Evolutionary conservation across 73 alveolate species (phyloP).

Genomic region (Urostyla sp.): DNA sequence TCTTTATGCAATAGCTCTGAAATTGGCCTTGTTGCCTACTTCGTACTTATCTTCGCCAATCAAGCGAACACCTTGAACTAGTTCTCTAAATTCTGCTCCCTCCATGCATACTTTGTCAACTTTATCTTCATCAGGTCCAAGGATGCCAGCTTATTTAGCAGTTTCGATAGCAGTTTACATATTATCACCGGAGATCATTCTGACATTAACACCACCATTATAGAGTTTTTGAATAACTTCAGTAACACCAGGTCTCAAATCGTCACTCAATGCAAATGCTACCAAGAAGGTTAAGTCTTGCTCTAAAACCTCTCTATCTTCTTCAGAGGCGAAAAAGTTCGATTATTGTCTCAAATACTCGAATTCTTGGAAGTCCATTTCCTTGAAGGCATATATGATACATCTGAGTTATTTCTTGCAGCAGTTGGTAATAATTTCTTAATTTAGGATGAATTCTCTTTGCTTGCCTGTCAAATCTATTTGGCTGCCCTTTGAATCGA

Average conservation of each 20-base stretch:
- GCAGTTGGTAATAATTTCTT: constrained; percentile 63
- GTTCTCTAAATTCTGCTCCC: constrained; percentile 76
- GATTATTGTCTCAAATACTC: constrained; percentile 43
- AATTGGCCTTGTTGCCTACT: constrained; percentile 51
- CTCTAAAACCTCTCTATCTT: constrained; percentile 67
- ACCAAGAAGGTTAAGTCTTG: constrained; percentile 80
- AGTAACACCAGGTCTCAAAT: constrained; percentile 90
- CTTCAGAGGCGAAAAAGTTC: constrained; percentile 63
- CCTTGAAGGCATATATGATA: constrained; percentile 78
- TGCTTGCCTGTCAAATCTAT: constrained; percentile 54
- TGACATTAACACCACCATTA: constrained; percentile 90
- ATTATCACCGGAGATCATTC: constrained; percentile 98
- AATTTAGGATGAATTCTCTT: constrained; percentile 76
- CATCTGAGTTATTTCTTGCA: constrained; percentile 82
- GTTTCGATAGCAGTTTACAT: constrained; percentile 94
- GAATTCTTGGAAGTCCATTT: constrained; percentile 40
- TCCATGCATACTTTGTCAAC: constrained; percentile 74
- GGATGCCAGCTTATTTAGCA: constrained; percentile 91
- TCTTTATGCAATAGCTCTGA: constrained; percentile 74
- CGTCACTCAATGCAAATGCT: constrained; percentile 91
- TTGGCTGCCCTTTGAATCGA: constrained; percentile 27
- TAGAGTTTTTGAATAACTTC: constrained; percentile 76
- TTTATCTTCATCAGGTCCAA: constrained; percentile 16
- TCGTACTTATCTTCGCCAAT: constrained; percentile 8
- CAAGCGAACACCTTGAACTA: constrained; percentile 1